Evolutionary conservation across 495 filamentous ascomycete genomes (phyloP).

Genomic region (Glarea lozoyensis): DNA sequence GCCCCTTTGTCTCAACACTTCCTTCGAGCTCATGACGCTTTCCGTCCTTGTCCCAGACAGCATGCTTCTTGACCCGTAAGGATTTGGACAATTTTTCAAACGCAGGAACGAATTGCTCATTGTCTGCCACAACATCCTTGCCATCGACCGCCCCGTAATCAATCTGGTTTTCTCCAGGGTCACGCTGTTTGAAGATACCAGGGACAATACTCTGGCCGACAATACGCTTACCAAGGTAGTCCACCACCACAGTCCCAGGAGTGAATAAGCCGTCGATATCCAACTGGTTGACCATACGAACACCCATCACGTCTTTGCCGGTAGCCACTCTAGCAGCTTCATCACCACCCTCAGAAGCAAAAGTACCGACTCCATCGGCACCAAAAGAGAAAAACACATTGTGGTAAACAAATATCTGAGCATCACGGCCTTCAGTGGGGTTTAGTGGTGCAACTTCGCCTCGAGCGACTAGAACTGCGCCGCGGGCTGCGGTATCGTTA

Average conservation of each 20-base stretch:
- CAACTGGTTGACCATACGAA: constrained; percentile 90
- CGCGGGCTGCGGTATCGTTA: constrained; percentile 86
- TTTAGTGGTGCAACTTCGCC: constrained; percentile 96
- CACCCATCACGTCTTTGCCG: constrained; percentile 91
- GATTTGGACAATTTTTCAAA: constrained; percentile 88
- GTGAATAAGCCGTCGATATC: constrained; percentile 92
- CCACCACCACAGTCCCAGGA: constrained; percentile 90
- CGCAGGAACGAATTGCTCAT: constrained; percentile 71
- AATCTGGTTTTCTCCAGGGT: constrained; percentile 95
- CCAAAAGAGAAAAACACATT: constrained; percentile 99
- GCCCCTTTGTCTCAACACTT: constrained; percentile 95
- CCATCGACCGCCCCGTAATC: constrained; percentile 98
- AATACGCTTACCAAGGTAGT: constrained; percentile 94
- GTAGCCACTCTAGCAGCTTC: constrained; percentile 95
- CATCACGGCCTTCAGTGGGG: constrained; percentile 84
- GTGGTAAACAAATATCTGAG: constrained; percentile 99
- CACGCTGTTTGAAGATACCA: constrained; percentile 97
- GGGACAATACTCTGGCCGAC: constrained; percentile 98
- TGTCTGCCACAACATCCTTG: constrained; percentile 86
- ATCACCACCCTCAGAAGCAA: constrained; percentile 91
- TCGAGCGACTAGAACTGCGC: constrained; percentile 85
- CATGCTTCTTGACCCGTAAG: constrained; percentile 83
- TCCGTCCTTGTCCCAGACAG: constrained; percentile 95
- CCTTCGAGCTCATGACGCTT: constrained; percentile 87
- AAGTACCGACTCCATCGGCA: constrained; percentile 95